Percentiles rank a stretch among this genome's conserved stretches.
These are phyloP conservation scores for Botrytis deweyae DNA, from an alignment of 2,329 filamentous ascomycete species.

Conservation along the genomic window DNA sequence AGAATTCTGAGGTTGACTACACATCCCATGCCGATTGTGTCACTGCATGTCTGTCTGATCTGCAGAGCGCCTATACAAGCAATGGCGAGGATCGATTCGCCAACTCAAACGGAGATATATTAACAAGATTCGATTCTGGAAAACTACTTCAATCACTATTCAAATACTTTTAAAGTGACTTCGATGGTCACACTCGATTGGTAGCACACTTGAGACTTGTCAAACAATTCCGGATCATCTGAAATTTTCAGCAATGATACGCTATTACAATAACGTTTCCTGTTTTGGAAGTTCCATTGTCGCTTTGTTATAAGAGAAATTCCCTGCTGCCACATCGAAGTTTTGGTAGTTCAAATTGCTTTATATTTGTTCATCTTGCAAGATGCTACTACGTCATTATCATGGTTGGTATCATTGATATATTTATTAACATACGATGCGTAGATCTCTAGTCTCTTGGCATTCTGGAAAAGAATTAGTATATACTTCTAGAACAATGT, in stretches of 20 bases:
- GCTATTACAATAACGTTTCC: background rate
- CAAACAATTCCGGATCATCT: background rate
- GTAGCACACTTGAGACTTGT: background rate
- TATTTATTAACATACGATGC: background rate
- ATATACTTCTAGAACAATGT: constrained; percentile 8
- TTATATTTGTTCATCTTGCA: background rate
- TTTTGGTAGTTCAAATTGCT: background rate
- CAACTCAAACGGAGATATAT: background rate
- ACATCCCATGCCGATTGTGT: background rate
- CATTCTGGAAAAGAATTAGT: background rate
- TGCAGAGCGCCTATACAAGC: no score
- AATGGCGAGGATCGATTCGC: background rate
- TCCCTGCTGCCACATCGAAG: background rate
- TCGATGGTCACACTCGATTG: background rate
- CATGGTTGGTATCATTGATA: background rate
- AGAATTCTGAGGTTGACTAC: background rate
- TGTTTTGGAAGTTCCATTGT: background rate
- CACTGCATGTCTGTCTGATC: background rate
- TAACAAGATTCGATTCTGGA: background rate
- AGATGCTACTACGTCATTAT: background rate
- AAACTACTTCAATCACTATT: background rate
- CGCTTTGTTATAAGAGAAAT: background rate
- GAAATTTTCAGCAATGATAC: background rate
- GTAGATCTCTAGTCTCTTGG: background rate
- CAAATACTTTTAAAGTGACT: background rate